phyloP scores from a whole-genome alignment of 352 stramenopile genomes.

The Phytophthora citrophthora region DNA sequence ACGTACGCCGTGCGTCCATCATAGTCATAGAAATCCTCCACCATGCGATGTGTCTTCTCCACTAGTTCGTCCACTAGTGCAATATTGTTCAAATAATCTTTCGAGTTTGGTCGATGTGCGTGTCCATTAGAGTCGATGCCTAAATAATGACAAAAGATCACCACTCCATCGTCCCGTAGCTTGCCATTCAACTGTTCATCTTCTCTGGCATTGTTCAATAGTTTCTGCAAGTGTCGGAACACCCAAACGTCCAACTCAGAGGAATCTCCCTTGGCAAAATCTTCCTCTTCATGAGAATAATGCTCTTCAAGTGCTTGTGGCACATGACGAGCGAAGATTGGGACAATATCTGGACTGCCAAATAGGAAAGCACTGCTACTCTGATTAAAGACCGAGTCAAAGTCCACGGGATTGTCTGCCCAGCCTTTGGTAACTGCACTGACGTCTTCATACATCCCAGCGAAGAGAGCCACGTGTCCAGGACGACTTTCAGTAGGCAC shows the following conservation, averaged over 20 bases:
- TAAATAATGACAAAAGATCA: slow-evolving; percentile 87
- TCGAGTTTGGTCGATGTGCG: slow-evolving; percentile 76
- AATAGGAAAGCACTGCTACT: slow-evolving; percentile 71
- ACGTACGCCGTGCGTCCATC: slow-evolving; percentile 79
- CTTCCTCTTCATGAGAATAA: slow-evolving; percentile 82
- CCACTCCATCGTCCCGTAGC: slow-evolving; percentile 48
- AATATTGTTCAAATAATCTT: slow-evolving; percentile 87
- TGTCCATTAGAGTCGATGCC: slow-evolving; percentile 90
- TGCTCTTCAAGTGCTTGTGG: slow-evolving; percentile 66
- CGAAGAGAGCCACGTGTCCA: slow-evolving; percentile 86
- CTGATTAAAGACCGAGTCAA: slow-evolving; percentile 90
- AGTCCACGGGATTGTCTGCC: slow-evolving; percentile 88
- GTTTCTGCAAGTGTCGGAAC: slow-evolving; percentile 50
- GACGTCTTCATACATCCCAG: slow-evolving; percentile 90
- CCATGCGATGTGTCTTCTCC: slow-evolving; percentile 54
- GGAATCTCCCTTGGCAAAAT: slow-evolving; percentile 78
- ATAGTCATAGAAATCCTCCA: slow-evolving; percentile 75
- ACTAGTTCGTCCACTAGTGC: slow-evolving; percentile 82
- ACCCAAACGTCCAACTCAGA: slow-evolving; percentile 85
- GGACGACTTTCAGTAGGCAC: slow-evolving; percentile 88
- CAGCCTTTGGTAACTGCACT: slow-evolving; percentile 89
- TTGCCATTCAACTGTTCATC: slow-evolving; percentile 34
- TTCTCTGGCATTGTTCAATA: slow-evolving; percentile 39
- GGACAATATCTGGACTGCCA: slow-evolving; percentile 86
- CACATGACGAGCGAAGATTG: slow-evolving; percentile 86